Evolutionary conservation across 78 protist species (phyloP), one percentile per base, ranked within the genome.

Genomic region (Pigoraptor vietnamica): DNA sequence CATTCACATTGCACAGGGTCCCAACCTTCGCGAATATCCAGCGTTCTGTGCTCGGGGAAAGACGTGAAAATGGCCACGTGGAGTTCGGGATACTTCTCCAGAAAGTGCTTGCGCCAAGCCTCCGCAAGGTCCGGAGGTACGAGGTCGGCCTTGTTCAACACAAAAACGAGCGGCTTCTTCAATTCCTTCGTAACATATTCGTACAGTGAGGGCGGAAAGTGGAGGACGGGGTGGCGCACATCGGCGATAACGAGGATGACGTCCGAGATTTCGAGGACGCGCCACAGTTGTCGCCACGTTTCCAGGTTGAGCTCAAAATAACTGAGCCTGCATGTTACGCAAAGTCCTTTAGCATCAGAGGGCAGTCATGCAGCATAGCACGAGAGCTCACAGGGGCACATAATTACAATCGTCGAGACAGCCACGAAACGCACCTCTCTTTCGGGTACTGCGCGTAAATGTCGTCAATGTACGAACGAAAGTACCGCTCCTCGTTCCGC

Each of bases 221-320:
- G 95, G 81, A 93, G 2, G 32, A 87, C 6, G 24, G 97, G 96
- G 37, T 88, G 24, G 19, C 98, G 90, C 2, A 90, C 89, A 82
- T 95, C 96, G n/a, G 32, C 81, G 33, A 96, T 48, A 67, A 96
- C 19, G 23, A 87, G 34, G 24, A 95, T 39, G 6, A 95, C 82
- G 89, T 96, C 96, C 9, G 91, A 33, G 24, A 40, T 2, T 87
- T 95, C 98, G 23, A 94, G 24, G 10, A 56, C 88, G 36, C 96
- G 91, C 98, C 98, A 96, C 37, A 95, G 89, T 92, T 96, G 96
- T 9, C 95, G 81, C 94, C 94, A 96, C 24, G 83, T 48, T 82
- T 95, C 95, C 55, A 96, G 88, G 87, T 96, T 96, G n/a, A 35
- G 93, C 89, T 96, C 98, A 39, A 95, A 96, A 91, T n/a, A 88